These are phyloP conservation scores for Thielaviopsis euricoi DNA, from an alignment of 2,329 filamentous ascomycete genomes.

Conservation along the genomic window DNA sequence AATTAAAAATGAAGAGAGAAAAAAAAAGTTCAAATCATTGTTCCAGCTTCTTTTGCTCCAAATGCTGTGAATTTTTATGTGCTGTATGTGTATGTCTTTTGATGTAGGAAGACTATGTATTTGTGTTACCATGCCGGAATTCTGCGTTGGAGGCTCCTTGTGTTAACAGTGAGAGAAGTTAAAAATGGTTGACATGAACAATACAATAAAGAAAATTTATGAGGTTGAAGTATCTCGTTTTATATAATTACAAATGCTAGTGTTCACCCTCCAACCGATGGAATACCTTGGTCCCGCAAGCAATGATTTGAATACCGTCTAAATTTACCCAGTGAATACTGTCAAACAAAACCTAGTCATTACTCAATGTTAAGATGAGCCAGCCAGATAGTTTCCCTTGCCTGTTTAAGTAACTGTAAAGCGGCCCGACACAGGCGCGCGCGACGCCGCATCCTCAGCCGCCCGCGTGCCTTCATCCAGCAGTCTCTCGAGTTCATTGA, in stretches of 20 bases:
- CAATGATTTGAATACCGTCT: no score
- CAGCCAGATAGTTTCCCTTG: background rate
- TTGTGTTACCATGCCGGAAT: background rate
- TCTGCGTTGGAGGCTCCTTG: background rate
- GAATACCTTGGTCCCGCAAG: no score
- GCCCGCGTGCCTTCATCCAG: conserved; percentile 82
- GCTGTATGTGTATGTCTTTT: background rate
- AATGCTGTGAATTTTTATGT: background rate
- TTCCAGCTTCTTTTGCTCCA: background rate
- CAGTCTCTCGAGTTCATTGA: conserved; percentile 75
- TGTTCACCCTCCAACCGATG: no score
- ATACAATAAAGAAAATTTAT: background rate
- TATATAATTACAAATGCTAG: no score
- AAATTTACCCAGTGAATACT: no score
- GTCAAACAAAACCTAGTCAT: background rate
- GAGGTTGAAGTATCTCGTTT: background rate
- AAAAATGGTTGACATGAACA: background rate
- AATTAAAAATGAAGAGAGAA: conserved; percentile 11
- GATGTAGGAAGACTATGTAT: background rate
- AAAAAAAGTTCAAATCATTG: conserved; percentile 11
- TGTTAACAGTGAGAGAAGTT: background rate
- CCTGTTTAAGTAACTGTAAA: conserved; percentile 67
- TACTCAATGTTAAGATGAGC: background rate
- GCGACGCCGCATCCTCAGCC: conserved; percentile 69
- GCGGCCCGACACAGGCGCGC: conserved; percentile 61